phyloP scores from a whole-genome alignment of 768 basidiomycete species.

The Chalciporus piperatus region DNA sequence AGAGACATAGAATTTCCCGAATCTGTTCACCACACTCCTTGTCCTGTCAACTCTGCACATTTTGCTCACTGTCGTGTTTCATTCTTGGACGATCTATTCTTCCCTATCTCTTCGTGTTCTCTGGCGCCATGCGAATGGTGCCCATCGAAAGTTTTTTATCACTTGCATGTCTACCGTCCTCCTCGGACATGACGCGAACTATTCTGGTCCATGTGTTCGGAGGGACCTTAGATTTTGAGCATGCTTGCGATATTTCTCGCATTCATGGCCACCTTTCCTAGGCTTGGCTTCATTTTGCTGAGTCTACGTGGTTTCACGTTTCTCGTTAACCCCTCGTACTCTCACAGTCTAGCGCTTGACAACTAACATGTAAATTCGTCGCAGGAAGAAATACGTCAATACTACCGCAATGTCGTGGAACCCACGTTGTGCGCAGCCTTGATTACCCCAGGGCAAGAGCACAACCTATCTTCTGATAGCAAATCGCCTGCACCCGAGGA shows the following conservation, averaged over 20 bases:
- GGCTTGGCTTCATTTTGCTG: slow-evolving; percentile 3
- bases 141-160: slow-evolving; percentile 2
- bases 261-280: slow-evolving; percentile 9
- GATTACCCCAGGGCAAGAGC: slow-evolving; percentile 4
- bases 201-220: slow-evolving; percentile 6
- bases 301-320: slow-evolving; percentile 4
- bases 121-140: neutral
- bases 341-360: slow-evolving; percentile 5
- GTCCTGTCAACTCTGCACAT: slow-evolving; percentile 7
- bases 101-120: slow-evolving; percentile 2
- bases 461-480: neutral
- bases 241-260: neutral
- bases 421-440: slow-evolving; percentile 27
- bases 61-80: slow-evolving; percentile 9
- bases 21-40: slow-evolving; percentile 7
- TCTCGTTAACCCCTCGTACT: slow-evolving; percentile 5
- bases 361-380: slow-evolving; percentile 19
- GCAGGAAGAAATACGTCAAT: slow-evolving; percentile 36
- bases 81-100: slow-evolving; percentile 8
- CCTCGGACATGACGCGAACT: slow-evolving; percentile 7
- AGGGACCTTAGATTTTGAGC: slow-evolving; percentile 19
- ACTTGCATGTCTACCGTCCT: slow-evolving; percentile 3
- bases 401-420: slow-evolving; percentile 28
- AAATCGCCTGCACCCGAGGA: neutral
- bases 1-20: slow-evolving; percentile 7